Percentiles rank a stretch among this genome's conserved stretches.
Conservation (phyloP, 768 basidiomycete species). For the Pulveroboletus sp. region DNA sequence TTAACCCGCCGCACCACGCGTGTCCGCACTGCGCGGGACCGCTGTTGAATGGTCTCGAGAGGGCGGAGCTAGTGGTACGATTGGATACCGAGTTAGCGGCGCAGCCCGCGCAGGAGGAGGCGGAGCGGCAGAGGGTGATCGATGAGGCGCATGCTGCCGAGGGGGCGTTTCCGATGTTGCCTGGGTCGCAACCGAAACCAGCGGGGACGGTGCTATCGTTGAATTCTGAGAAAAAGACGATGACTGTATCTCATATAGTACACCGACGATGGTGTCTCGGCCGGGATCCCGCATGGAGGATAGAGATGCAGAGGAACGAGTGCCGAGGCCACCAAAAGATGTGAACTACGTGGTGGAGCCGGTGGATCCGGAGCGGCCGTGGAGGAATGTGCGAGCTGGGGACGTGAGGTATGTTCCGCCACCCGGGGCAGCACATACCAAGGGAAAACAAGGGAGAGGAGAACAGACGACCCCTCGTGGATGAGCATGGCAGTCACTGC, state of each 20-base stretch:
- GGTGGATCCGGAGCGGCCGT: slow-evolving; percentile 35
- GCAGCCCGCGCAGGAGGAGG: slow-evolving; percentile 45
- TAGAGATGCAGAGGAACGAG: slow-evolving; percentile 36
- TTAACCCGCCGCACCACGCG: slow-evolving; percentile 50
- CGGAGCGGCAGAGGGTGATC: slow-evolving; percentile 41
- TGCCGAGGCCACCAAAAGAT: slow-evolving; percentile 37
- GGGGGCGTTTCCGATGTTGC: slow-evolving; percentile 61
- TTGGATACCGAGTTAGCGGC: slow-evolving; percentile 43
- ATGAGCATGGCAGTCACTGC: no score
- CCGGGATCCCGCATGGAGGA: slow-evolving; percentile 35
- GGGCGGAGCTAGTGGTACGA: slow-evolving; percentile 36
- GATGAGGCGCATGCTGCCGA: slow-evolving; percentile 47
- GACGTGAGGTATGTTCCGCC: slow-evolving; percentile 37
- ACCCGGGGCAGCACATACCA: not conserved
- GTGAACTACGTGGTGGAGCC: slow-evolving; percentile 34
- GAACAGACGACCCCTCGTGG: not conserved
- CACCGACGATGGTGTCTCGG: slow-evolving; percentile 33
- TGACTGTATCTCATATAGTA: slow-evolving; percentile 52
- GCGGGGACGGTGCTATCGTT: slow-evolving; percentile 47
- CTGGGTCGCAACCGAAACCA: slow-evolving; percentile 7
- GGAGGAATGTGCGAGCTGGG: slow-evolving; percentile 39
- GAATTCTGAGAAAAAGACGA: slow-evolving; percentile 46
- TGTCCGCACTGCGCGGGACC: slow-evolving; percentile 51
- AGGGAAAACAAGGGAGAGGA: slow-evolving; percentile 2
- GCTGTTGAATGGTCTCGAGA: slow-evolving; percentile 35